Base-by-base conservation (phyloP, 75 land plant species). In the Selaginella tamariscina region DNA sequence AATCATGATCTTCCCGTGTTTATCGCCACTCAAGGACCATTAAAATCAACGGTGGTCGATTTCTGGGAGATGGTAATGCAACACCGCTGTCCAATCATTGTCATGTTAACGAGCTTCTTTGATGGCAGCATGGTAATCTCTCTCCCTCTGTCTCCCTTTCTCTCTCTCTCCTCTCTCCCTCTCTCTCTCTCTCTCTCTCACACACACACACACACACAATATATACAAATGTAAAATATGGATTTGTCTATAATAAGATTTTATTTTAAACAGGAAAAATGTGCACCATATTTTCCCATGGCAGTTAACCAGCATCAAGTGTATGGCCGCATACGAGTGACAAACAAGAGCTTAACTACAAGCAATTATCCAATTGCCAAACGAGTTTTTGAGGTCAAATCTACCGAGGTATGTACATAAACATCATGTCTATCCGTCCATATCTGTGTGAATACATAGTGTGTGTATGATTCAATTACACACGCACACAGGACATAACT, bases 11-110 rank as follows among this genome's bases (percentile, higher is more conserved):
- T 88, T 56, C 75, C 89, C 64, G 73, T 59, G 72, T 92, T 84
- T 78, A 92, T 92, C 32, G 89, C 95, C 13, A 88, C 97, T 8
- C 97, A 92, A 75, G 95, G 95, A 63, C 97, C 97, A 30, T 74
- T 92, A 22, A 84, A 79, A 23, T 63, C 78, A 63, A 92, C 97
- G 11, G 74, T 64, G 54, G 82, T 79, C 32, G 97, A 92, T 57
- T 81, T 92, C 55, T 92, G 97, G 97, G 82, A 86, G 67, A 92
- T 92, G 97, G 76, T 89, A 1, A 56, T 89, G 22, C 87, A 92
- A 69, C 70, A 83, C 67, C 81, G 56, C 5, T 89, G 95, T 68
- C 89, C 93, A 49, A 82, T 75, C 1, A 82, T 92, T 71, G 66
- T 92, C 31, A 92, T 92, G 97, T 83, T 92, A 30, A 92, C 97